A percentile compares a stretch with the other conserved stretches of the same genome.
These are phyloP conservation scores for Thelonectria discophora DNA, from an alignment of 2,329 filamentous ascomycete species.

Conservation along the genomic window DNA sequence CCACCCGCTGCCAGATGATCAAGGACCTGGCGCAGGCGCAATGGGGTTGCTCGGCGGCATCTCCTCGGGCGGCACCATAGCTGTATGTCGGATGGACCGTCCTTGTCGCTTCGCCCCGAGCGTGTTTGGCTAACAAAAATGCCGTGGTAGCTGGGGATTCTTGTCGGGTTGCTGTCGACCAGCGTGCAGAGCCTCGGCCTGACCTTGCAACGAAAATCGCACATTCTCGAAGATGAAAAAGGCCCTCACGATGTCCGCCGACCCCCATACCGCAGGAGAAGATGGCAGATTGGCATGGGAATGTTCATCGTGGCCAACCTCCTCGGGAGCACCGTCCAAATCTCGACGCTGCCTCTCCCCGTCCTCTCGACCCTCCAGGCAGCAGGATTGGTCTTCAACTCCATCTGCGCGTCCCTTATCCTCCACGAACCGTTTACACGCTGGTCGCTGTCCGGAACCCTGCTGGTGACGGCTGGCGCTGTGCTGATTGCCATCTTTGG, in stretches of 20 bases:
- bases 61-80: constrained; percentile 80
- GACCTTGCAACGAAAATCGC: constrained; percentile 96
- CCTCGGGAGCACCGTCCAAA: constrained; percentile 94
- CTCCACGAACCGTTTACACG: constrained; percentile 92
- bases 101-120: not conserved
- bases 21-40: constrained; percentile 52
- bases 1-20: constrained; percentile 57
- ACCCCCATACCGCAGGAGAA: constrained; percentile 86
- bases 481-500: constrained; percentile 93
- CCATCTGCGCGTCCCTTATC: constrained; percentile 93
- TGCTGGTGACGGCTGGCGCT: constrained; percentile 89
- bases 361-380: constrained; percentile 96
- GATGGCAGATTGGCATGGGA: constrained; percentile 97
- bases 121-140: constrained; percentile 32
- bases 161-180: constrained; percentile 92
- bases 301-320: constrained; percentile 97
- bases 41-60: constrained; percentile 80
- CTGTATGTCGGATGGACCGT: constrained; percentile 60
- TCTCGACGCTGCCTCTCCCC: constrained; percentile 92
- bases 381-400: constrained; percentile 97
- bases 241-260: constrained; percentile 78
- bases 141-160: constrained; percentile 77
- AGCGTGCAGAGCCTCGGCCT: constrained; percentile 94
- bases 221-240: constrained; percentile 97
- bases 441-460: constrained; percentile 89